These are phyloP conservation scores for Juglanconis juglandina DNA, from an alignment of 2,329 filamentous ascomycete genomes.

Conservation along the genomic window DNA sequence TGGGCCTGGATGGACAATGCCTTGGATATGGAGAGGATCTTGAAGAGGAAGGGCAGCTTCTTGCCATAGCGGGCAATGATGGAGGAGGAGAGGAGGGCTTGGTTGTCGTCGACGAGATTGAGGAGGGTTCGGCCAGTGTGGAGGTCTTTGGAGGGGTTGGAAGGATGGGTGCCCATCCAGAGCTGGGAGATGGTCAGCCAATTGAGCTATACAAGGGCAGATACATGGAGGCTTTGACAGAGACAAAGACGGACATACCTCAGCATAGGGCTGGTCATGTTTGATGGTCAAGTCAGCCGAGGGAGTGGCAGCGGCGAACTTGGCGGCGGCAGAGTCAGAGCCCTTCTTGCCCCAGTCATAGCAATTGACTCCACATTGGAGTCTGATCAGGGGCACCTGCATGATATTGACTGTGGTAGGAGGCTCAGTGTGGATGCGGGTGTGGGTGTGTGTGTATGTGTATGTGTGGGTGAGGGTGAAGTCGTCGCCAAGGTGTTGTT, in stretches of 20 bases:
- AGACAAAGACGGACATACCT: slow-evolving; percentile 53
- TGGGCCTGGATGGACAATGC: slow-evolving; percentile 96
- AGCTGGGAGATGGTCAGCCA: slow-evolving; percentile 51
- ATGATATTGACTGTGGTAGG: slow-evolving; percentile 33
- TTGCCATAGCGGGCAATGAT: slow-evolving; percentile 72
- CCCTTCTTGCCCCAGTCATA: slow-evolving; percentile 99
- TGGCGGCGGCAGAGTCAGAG: slow-evolving; percentile 79
- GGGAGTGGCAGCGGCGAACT: slow-evolving; percentile 82
- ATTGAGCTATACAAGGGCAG: not conserved
- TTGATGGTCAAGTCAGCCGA: slow-evolving; percentile 72
- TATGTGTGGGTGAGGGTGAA: not conserved
- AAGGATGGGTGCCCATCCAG: slow-evolving; percentile 99
- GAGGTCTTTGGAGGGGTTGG: slow-evolving; percentile 88
- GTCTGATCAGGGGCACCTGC: slow-evolving; percentile 78
- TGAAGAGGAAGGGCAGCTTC: slow-evolving; percentile 94
- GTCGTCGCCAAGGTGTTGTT: not conserved
- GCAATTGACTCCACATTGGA: slow-evolving; percentile 92
- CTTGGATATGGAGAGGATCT: slow-evolving; percentile 93
- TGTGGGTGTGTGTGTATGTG: not conserved
- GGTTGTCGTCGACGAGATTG: slow-evolving; percentile 83
- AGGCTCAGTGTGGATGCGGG: not conserved
- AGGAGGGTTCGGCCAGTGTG: slow-evolving; percentile 79
- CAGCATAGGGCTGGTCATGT: slow-evolving; percentile 87
- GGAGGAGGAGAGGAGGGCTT: slow-evolving; percentile 71
- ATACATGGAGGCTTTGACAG: not conserved